Conservation (phyloP, 352 stramenopile genomes). For the Globisporangium polare region DNA sequence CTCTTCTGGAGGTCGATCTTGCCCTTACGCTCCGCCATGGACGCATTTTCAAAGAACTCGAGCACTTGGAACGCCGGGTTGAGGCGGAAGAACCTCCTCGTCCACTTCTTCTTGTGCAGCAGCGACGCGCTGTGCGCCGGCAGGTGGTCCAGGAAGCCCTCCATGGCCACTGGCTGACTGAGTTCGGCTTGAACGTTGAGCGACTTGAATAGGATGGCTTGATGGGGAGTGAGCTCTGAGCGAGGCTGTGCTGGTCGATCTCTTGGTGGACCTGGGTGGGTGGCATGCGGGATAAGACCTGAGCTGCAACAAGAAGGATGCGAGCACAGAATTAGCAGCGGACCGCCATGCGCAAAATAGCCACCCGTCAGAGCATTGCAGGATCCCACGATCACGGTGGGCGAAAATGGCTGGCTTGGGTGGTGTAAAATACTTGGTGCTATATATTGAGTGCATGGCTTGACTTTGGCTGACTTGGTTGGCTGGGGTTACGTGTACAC, state of each 20-base stretch:
- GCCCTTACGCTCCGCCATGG: constrained; percentile 32
- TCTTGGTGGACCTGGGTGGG: background rate
- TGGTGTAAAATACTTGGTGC: constrained; percentile 3
- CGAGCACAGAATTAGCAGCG: background rate
- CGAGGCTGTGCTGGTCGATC: background rate
- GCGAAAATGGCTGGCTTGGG: background rate
- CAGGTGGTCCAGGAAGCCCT: constrained; percentile 60
- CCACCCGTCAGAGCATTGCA: background rate
- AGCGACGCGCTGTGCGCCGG: constrained; percentile 20
- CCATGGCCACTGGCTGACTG: constrained; percentile 21
- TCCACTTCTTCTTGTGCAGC: constrained; percentile 42
- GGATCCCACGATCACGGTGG: background rate
- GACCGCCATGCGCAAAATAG: background rate
- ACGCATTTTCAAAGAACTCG: constrained; percentile 54
- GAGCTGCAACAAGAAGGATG: background rate
- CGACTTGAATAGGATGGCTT: background rate
- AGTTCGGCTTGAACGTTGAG: constrained; percentile 2
- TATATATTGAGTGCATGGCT: background rate
- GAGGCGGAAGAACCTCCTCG: constrained; percentile 41
- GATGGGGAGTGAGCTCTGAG: background rate
- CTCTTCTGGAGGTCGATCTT: constrained; percentile 39
- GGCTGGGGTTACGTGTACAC: background rate
- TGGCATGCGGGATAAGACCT: background rate
- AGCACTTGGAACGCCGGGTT: constrained; percentile 46
- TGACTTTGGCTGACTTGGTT: background rate